Evolutionary conservation across 495 filamentous ascomycete genomes (phyloP), one percentile per base, ranked within the genome.

Genomic region (Hyaloscypha variabilis): DNA sequence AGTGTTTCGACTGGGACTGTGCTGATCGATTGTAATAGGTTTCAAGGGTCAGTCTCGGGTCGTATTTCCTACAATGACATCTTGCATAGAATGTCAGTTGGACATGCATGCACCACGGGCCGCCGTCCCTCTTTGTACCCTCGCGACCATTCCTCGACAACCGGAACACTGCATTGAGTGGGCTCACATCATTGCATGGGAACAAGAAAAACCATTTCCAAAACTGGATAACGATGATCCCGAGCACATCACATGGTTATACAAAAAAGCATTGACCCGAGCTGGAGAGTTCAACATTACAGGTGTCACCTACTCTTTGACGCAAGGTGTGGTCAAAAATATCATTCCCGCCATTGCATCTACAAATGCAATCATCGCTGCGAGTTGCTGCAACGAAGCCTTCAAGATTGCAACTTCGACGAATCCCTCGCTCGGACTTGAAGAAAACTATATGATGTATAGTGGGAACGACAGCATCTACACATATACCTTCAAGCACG

Each of bases 111-210:
- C 96, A 10, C 96, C 96, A 31, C 86, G 92, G 56, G 90, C 93
- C 25, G 92, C 94, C 11, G 96, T 99, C 13, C 95, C 96, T 1
- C 88, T 99, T 29, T 99, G 96, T 77, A 99, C 96, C 0, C 86
- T 99, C 65, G 96, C 96, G 30, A 94, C 92, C 42, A 98, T 99
- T 67, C 96, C 96, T 4, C 91, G 96, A 21, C 96, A 99, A 73
- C 96, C 96, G 26, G 91, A 97, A 73, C 96, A 99, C 75, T 99
- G 96, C 74, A 94, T 99, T 76, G 96, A 99, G 76, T 99, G 96
- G 96, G 96, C 96, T 19, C 93, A 97, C 73, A 92, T 98, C 75
- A 86, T 86, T 60, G 83, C 83, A 23, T 86, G 83, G 83, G 86
- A 88, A 64, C 79, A 88, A 62, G 88, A 90, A 72, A 83, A 82